Conservation (phyloP, 495 filamentous ascomycete species). For the Hapsidospora chrysogenum region DNA sequence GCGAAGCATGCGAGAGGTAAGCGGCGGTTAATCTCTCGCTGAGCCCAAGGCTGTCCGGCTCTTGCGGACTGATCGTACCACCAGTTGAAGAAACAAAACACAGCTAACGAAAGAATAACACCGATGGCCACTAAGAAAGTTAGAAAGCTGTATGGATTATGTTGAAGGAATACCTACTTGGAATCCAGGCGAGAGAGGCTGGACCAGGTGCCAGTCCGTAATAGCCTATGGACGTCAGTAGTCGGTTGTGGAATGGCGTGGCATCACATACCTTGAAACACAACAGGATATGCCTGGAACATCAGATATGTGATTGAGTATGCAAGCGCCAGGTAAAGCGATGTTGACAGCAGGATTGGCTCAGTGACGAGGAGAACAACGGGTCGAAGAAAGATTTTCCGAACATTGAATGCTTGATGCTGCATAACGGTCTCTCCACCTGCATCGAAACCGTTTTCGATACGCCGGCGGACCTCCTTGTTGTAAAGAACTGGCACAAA, state of each 20-base stretch:
- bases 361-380: neutral
- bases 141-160: conserved; percentile 31
- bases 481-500: conserved; percentile 24
- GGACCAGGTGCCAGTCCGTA: neutral
- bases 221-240: conserved; percentile 8
- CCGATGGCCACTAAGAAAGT: conserved; percentile 18
- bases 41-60: conserved; percentile 27
- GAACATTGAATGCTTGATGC: neutral
- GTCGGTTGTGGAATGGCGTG: no score
- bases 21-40: conserved; percentile 34
- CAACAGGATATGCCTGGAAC: conserved; percentile 53
- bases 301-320: conserved; percentile 49
- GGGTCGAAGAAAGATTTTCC: neutral
- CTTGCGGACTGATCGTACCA: conserved; percentile 9
- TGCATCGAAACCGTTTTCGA: neutral
- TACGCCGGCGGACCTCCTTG: neutral
- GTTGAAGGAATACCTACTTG: conserved; percentile 20
- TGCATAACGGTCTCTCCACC: neutral
- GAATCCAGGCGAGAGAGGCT: conserved; percentile 10
- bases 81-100: neutral
- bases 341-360: neutral
- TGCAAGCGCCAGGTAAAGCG: conserved; percentile 9
- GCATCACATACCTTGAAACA: conserved; percentile 29
- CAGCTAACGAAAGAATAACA: neutral
- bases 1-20: conserved; percentile 37